Evolutionary conservation across 2,329 filamentous ascomycete species (phyloP).

Genomic region (Helicocarpus griseus): DNA sequence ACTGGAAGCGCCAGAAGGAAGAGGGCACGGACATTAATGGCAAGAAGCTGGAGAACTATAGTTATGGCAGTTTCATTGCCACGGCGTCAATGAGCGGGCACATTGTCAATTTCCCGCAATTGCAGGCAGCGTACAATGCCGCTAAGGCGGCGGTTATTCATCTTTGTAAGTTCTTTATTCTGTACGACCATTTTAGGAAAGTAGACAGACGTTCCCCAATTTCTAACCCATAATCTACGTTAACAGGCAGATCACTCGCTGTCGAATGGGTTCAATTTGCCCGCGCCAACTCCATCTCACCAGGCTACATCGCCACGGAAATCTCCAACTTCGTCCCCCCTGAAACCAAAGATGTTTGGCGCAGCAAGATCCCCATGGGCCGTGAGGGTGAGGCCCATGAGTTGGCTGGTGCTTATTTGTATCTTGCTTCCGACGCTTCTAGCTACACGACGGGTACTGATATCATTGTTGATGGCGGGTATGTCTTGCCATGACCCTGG

Average conservation of each 20-base stretch:
- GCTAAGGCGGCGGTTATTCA: constrained; percentile 55
- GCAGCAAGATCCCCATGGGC: constrained; percentile 71
- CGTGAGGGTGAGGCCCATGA: constrained; percentile 63
- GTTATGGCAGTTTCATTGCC: constrained; percentile 61
- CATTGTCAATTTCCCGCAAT: constrained; percentile 67
- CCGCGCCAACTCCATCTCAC: constrained; percentile 61
- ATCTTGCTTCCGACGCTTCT: constrained; percentile 71
- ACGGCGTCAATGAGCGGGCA: constrained; percentile 72
- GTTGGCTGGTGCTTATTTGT: constrained; percentile 74
- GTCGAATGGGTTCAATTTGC: constrained; percentile 72
- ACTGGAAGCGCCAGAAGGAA: constrained; percentile 61
- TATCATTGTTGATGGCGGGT: constrained; percentile 67
- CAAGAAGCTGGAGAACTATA: constrained; percentile 50
- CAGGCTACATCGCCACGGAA: constrained; percentile 67
- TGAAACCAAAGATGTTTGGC: constrained; percentile 64
- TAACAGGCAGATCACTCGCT: constrained; percentile 56
- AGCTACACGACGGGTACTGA: constrained; percentile 71
- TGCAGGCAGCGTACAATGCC: constrained; percentile 64
- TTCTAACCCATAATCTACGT: constrained; percentile 41
- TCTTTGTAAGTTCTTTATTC: constrained; percentile 28
- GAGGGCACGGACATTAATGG: constrained; percentile 56
- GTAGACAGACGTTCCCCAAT: too few species aligned
- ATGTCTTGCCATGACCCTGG: constrained; percentile 41
- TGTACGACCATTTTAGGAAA: too few species aligned
- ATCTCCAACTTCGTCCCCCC: constrained; percentile 55